Base-by-base conservation (phyloP, 257 asterid genomes). In the Nicotiana tomentosiformis region DNA sequence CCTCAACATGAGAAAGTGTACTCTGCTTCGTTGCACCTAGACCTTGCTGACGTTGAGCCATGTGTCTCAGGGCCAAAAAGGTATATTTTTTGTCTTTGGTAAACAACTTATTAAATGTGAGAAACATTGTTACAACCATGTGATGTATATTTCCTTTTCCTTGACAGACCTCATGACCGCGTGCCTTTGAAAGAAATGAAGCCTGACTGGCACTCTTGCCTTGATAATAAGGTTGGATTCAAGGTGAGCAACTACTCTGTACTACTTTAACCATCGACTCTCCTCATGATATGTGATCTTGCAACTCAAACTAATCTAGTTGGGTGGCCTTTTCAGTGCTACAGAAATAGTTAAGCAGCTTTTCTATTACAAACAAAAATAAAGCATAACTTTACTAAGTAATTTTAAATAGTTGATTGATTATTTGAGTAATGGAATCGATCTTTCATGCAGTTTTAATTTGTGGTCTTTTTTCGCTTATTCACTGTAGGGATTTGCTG, bases 21-120 rank as follows among this genome's bases (percentile, higher is more conserved):
- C 87, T 89, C 99, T 80, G 91, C 99, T 66, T 86, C 83, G 83
- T 77, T 95, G 93, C 78, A 86, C 55, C 88, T 95, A 66, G 92
- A 93, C 86, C 92, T 95, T 69, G 83, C 88, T 61, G 97, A 89
- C 68, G 97, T 95, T 30, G 97, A 89, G 88, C 98, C 99, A 29
- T 93, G 98, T 83, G 68, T 95, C 81, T 93, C 99, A 5, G 98
- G 97, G 89, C 99, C 99, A 15, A 95, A 95, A 88, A 93, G 98
- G 97, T 95, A 39, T 84, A 66, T 77, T 23, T 33, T 46, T 10
- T 55, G 77, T 67, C 72, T 68, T 33, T 58, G 76, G 66, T 10
- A 32, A 66, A 66, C 78, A 51, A 66, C 67, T 32, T 66, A 32
- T 66, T 81, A 33, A 30, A 66, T 81, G 64, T 26, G 80, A 49